Evolutionary conservation across 2,329 filamentous ascomycete species (phyloP), one percentile per base, ranked within the genome.

Genomic region (Herpotrichia juniperi): DNA sequence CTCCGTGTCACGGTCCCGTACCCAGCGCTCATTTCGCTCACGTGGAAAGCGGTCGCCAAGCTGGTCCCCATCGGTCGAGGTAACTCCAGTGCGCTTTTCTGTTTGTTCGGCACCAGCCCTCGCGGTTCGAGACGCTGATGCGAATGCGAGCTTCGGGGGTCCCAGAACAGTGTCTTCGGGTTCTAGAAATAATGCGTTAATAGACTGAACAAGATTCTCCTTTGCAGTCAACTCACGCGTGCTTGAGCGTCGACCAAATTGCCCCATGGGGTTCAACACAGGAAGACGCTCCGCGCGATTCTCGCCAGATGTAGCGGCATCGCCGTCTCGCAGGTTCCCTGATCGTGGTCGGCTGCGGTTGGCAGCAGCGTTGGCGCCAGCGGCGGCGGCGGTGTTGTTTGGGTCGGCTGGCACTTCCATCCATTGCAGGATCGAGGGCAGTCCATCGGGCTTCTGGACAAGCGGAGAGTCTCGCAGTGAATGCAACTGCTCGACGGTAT

Each of bases 391-490:
- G 39, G 61, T 63, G 53, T 55, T 65, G 58, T 64, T 64, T 28
- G 67, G 63, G 21, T 72, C 70, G 22, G 59, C 52, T 17, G 67
- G 61, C 39, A 64, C 96, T 89, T 93, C 92, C 91, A 97, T 96
- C 93, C 93, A 97, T 80, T 96, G 91, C 78, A 96, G 91, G 58
- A 88, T 84, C 22, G 91, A 89, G 59, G 92, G 93, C 40, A 97
- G 82, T 58, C 82, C 84, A 58, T 87, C 79, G 42, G 93, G 93
- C 76, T 90, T 96, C 64, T 83, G 79, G 68, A 92, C 92, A 73
- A 96, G 81, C 60, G 92, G 92, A 59, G 93, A 97, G 54, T 88
- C 81, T 75, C 88, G 85, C 67, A 97, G 80, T 72, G 83, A 81
- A 66, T 91, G 79, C 63, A 97, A 81, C 76, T 89, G 83, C 59